These are phyloP conservation scores for Phaeomoniella chlamydospora DNA, from an alignment of 2,329 filamentous ascomycete genomes.

Conservation along the genomic window DNA sequence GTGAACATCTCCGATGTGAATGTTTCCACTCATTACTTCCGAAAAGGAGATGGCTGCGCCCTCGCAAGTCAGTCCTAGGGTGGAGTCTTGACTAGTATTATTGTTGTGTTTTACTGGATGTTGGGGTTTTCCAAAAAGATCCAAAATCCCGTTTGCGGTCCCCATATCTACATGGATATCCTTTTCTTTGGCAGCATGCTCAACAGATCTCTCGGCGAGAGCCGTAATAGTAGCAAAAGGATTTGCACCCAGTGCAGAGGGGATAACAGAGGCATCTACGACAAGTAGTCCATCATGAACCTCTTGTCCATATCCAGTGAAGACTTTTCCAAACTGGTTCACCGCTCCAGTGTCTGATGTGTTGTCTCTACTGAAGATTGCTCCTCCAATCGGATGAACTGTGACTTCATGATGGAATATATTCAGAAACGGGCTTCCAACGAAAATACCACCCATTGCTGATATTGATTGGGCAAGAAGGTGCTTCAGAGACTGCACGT, in stretches of 20 bases:
- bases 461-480: constrained; percentile 21
- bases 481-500: constrained; percentile 8
- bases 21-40: constrained; percentile 49
- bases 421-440: constrained; percentile 32
- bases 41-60: constrained; percentile 39
- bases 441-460: constrained; percentile 44
- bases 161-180: constrained; percentile 30
- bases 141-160: constrained; percentile 29
- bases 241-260: constrained; percentile 49
- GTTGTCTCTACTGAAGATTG: constrained; percentile 46
- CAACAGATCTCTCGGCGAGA: constrained; percentile 49
- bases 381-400: constrained; percentile 53
- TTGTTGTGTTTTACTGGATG: constrained; percentile 19
- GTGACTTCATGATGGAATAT: constrained; percentile 39
- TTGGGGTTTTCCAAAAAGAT: constrained; percentile 40
- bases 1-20: constrained; percentile 32
- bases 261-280: constrained; percentile 47
- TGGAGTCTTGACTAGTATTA: constrained; percentile 24
- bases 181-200: constrained; percentile 29
- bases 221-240: constrained; percentile 57
- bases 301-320: constrained; percentile 35
- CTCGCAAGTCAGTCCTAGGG: too few species aligned
- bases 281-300: constrained; percentile 45
- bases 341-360: constrained; percentile 43
- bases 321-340: constrained; percentile 47